phyloP scores from a whole-genome alignment of 23 red algal genomes.

The Chondrus crispus region DNA sequence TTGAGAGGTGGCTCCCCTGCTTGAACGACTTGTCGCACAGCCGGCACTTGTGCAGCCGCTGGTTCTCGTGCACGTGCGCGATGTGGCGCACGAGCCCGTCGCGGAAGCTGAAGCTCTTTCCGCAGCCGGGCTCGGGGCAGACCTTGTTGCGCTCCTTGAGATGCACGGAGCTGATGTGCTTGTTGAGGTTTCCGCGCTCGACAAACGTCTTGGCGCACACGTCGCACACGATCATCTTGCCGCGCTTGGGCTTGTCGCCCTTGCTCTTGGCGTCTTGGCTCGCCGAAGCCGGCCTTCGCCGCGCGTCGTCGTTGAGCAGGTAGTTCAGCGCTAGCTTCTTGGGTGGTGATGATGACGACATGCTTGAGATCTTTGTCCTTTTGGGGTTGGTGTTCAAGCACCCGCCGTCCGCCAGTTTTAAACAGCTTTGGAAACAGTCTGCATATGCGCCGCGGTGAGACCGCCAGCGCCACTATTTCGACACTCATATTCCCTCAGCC shows the following conservation, averaged over 20 bases:
- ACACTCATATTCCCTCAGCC: too few species aligned
- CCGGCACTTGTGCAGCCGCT: neutral
- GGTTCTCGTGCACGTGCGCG: conserved; percentile 13
- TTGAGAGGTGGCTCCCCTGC: neutral
- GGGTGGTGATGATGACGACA: too few species aligned
- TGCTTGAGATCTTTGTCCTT: too few species aligned
- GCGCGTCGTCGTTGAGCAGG: too few species aligned
- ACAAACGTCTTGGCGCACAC: conserved; percentile 35
- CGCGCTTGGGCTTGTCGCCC: neutral
- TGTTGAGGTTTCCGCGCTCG: conserved; percentile 37
- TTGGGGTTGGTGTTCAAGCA: too few species aligned
- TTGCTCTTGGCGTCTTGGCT: too few species aligned
- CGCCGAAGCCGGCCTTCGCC: too few species aligned
- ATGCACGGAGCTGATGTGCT: conserved; percentile 11
- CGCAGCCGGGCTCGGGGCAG: conserved; percentile 6
- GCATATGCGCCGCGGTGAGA: too few species aligned
- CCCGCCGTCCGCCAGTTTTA: too few species aligned
- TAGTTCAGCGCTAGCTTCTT: too few species aligned
- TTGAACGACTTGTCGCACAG: conserved; percentile 7
- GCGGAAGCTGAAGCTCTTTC: conserved; percentile 12
- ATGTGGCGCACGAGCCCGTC: conserved; percentile 19
- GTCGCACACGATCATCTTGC: conserved; percentile 21
- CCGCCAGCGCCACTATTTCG: too few species aligned
- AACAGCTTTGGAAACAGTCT: too few species aligned
- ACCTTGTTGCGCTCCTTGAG: neutral